phyloP scores from a whole-genome alignment of 164 flowering plant genomes.

The Euptelea pleiosperma region DNA sequence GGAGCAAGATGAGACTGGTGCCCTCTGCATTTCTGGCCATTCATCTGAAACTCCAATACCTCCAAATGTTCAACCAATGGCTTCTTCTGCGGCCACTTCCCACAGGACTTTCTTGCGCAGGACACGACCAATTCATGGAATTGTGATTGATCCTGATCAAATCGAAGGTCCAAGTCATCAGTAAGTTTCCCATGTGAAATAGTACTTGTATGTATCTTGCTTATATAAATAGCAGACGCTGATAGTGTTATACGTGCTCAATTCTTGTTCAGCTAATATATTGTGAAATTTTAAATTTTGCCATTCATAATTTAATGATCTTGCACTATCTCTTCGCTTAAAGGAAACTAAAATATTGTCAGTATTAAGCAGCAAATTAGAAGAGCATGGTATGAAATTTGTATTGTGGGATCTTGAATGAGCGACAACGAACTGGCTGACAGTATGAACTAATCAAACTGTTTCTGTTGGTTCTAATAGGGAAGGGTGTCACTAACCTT shows the following conservation, averaged over 20 bases:
- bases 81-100: slow-evolving; percentile 21
- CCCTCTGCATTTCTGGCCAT: slow-evolving; percentile 78
- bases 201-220: neutral
- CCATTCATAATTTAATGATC: too few species aligned
- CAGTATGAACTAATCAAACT: too few species aligned
- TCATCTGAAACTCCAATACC: slow-evolving; percentile 69
- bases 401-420: too few species aligned
- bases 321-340: too few species aligned
- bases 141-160: slow-evolving; percentile 52
- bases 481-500: too few species aligned
- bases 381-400: too few species aligned
- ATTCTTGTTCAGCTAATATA: neutral
- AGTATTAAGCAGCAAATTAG: too few species aligned
- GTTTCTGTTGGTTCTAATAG: too few species aligned
- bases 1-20: slow-evolving; percentile 83
- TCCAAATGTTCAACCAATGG: slow-evolving; percentile 26
- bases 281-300: neutral
- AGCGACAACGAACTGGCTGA: too few species aligned
- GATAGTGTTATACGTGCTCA: neutral
- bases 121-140: slow-evolving; percentile 37
- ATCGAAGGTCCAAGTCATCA: slow-evolving; percentile 14
- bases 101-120: slow-evolving; percentile 20
- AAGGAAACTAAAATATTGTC: too few species aligned
- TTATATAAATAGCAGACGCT: neutral
- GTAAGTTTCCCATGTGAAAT: neutral